Evolutionary conservation across 2,329 filamentous ascomycete genomes (phyloP).

Genomic region (Trichoderma citrinoviride): DNA sequence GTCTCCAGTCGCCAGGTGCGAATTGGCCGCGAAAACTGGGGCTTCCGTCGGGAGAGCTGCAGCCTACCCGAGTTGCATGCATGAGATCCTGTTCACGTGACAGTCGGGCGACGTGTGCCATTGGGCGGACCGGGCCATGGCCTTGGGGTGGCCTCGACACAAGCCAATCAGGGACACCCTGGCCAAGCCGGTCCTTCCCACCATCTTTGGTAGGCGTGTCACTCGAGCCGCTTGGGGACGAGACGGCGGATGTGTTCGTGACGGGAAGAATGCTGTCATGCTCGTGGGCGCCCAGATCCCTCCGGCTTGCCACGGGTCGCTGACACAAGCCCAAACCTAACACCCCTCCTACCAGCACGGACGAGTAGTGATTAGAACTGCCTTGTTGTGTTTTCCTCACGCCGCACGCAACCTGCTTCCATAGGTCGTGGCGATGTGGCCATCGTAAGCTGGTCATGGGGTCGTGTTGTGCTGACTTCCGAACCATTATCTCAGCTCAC

Average conservation of each 20-base stretch:
- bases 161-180: constrained; percentile 27
- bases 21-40: constrained; percentile 30
- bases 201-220: constrained; percentile 1
- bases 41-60: constrained; percentile 35
- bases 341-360: neutral
- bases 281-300: neutral
- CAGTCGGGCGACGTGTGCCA: constrained; percentile 35
- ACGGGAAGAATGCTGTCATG: neutral
- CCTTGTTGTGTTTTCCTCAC: neutral
- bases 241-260: constrained; percentile 5
- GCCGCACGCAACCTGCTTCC: neutral
- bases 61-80: constrained; percentile 34
- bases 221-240: neutral
- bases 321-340: constrained; percentile 1
- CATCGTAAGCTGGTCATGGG: neutral
- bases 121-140: constrained; percentile 40
- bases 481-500: constrained; percentile 12
- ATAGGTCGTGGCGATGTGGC: neutral
- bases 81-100: constrained; percentile 39
- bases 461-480: neutral
- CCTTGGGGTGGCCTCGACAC: constrained; percentile 24
- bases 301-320: constrained; percentile 14
- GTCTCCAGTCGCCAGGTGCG: constrained; percentile 12
- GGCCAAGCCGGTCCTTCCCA: neutral
- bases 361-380: neutral